Conservation (phyloP, 139 green algal species). For the Tetradesmus lagerheimii region DNA sequence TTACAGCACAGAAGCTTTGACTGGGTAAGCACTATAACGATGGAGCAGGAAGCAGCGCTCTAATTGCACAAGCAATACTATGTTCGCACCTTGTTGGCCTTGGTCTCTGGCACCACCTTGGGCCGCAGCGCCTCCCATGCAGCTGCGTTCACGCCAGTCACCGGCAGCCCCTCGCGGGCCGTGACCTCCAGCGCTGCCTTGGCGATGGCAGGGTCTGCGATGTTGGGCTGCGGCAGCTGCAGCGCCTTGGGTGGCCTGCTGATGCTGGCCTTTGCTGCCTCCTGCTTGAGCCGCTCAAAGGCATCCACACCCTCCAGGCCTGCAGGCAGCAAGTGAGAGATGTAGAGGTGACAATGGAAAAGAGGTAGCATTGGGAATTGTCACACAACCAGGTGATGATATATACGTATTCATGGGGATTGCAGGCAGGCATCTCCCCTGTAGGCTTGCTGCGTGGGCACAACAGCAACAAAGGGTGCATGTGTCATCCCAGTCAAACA, state of each 20-base stretch:
- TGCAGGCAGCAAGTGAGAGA: no score
- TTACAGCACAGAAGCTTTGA: no score
- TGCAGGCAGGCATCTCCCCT: no score
- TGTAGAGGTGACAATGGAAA: no score
- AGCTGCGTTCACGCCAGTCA: conserved; percentile 29
- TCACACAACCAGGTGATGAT: no score
- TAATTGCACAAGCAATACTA: no score
- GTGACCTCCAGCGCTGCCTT: conserved; percentile 35
- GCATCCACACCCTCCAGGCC: conserved; percentile 71
- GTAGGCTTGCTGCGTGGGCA: no score
- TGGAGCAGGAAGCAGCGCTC: no score
- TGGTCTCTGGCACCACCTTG: conserved; percentile 64
- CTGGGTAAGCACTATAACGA: no score
- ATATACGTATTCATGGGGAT: no score
- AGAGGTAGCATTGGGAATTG: no score
- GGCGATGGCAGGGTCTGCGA: conserved; percentile 24
- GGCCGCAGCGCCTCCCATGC: conserved; percentile 83
- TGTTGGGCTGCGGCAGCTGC: neutral
- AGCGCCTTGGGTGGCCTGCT: conserved; percentile 56
- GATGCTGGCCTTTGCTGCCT: conserved; percentile 61
- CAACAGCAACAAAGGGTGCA: neutral
- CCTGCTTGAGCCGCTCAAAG: conserved; percentile 87
- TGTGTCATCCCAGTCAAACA: neutral
- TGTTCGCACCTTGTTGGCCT: conserved; percentile 71
- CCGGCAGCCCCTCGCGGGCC: neutral